These are phyloP conservation scores for Chaetomium globosum DNA, from an alignment of 2,329 filamentous ascomycete genomes.

Conservation along the genomic window DNA sequence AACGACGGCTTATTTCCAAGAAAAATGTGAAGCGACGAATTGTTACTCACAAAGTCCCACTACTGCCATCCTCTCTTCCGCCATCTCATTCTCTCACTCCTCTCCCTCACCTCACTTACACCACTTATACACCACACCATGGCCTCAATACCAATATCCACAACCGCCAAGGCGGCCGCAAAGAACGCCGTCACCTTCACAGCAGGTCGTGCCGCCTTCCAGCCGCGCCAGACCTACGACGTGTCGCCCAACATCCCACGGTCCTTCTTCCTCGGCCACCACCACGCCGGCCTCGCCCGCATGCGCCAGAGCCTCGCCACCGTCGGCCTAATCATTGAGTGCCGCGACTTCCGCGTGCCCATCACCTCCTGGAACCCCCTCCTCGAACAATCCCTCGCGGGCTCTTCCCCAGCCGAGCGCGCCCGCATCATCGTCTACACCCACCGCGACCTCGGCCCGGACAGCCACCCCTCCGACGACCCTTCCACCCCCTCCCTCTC, in stretches of 20 bases:
- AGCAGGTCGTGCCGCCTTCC: conserved; percentile 53
- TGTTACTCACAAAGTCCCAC: not conserved
- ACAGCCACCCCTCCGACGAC: not conserved
- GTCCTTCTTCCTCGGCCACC: conserved; percentile 94
- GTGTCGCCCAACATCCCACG: conserved; percentile 73
- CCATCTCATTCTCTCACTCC: not conserved
- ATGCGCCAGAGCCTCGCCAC: conserved; percentile 80
- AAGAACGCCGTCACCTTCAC: conserved; percentile 20
- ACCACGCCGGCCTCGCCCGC: conserved; percentile 75
- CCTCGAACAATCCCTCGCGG: conserved; percentile 80
- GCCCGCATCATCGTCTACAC: conserved; percentile 87
- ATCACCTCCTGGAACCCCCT: conserved; percentile 86
- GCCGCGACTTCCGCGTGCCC: conserved; percentile 88
- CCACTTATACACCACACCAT: not conserved
- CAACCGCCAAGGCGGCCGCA: conserved; percentile 20
- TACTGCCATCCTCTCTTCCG: not conserved
- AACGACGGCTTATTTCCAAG: not conserved
- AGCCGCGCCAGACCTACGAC: conserved; percentile 73
- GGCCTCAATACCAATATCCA: not conserved
- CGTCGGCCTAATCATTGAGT: conserved; percentile 89
- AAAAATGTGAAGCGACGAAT: not conserved
- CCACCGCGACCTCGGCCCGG: conserved; percentile 72
- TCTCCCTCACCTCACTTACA: not conserved
- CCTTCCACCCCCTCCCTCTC: conserved; percentile 1
- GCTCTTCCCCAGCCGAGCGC: conserved; percentile 53